A percentile compares a stretch with the other conserved stretches of the same genome.
These are phyloP conservation scores for Sarcodon aspratus DNA, from an alignment of 768 basidiomycete species.

Conservation along the genomic window DNA sequence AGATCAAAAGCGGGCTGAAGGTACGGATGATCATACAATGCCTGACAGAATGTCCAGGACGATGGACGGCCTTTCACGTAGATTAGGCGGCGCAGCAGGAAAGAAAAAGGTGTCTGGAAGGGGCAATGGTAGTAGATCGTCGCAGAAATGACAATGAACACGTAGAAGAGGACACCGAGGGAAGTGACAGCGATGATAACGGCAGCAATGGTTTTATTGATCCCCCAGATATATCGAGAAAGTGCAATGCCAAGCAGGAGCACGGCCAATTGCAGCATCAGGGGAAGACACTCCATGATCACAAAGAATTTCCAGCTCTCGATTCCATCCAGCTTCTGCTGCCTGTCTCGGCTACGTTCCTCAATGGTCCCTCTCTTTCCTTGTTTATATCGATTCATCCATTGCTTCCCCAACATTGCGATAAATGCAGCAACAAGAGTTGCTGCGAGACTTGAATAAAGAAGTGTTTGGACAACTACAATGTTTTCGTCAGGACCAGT, in stretches of 20 bases:
- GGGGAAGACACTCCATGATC: constrained; percentile 6
- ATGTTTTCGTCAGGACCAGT: constrained; percentile 3
- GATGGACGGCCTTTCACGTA: too few relatives aligned
- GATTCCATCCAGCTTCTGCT: constrained; percentile 7
- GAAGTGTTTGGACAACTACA: constrained; percentile 6
- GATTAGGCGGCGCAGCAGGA: neutral
- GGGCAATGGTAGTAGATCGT: neutral
- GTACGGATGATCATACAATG: too few relatives aligned
- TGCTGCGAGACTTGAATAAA: constrained; percentile 8
- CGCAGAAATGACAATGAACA: constrained; percentile 1
- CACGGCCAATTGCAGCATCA: constrained; percentile 7
- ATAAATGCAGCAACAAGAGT: constrained; percentile 9
- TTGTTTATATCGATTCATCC: constrained; percentile 4
- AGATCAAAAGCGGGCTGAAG: too few relatives aligned
- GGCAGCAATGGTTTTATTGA: constrained; percentile 4
- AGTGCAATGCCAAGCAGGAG: constrained; percentile 8
- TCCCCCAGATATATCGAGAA: constrained; percentile 1
- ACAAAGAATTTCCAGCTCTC: constrained; percentile 7
- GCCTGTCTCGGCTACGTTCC: constrained; percentile 7
- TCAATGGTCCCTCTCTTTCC: constrained; percentile 6
- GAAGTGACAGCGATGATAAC: constrained; percentile 3
- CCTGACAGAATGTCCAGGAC: too few relatives aligned
- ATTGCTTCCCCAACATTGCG: constrained; percentile 11
- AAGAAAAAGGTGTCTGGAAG: neutral
- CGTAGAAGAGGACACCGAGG: constrained; percentile 2